These are phyloP conservation scores for Colletotrichum orchidophilum DNA, from an alignment of 2,329 filamentous ascomycete genomes.

Conservation along the genomic window DNA sequence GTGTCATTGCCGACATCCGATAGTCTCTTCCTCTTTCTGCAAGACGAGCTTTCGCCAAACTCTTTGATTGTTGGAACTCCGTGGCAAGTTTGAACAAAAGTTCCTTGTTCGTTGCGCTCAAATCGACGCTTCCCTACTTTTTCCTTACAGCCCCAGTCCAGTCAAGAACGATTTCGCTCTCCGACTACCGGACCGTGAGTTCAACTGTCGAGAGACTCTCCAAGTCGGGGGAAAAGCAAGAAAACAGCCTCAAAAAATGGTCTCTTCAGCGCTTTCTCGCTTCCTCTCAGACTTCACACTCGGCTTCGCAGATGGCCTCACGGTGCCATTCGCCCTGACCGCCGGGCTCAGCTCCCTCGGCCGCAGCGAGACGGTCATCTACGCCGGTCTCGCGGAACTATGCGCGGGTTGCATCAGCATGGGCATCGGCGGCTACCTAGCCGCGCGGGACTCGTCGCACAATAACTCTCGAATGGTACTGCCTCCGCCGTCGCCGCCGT, in stretches of 20 bases:
- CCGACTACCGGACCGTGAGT: background rate
- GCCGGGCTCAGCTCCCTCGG: conserved; percentile 73
- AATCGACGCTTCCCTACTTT: background rate
- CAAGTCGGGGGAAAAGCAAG: background rate
- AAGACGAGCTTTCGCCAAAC: background rate
- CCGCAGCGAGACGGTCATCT: conserved; percentile 69
- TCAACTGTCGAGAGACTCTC: background rate
- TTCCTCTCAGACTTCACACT: conserved; percentile 74
- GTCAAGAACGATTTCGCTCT: background rate
- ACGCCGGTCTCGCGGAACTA: conserved; percentile 75
- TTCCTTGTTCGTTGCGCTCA: background rate
- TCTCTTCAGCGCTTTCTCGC: conserved; percentile 42
- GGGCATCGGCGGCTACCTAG: conserved; percentile 77
- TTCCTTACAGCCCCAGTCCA: background rate
- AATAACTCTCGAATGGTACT: conserved; percentile 1
- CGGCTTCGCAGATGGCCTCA: conserved; percentile 78
- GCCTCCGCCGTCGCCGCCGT: conserved; percentile 28
- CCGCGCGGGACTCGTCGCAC: conserved; percentile 55
- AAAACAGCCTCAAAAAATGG: background rate
- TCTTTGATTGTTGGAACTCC: background rate
- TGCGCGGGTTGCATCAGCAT: conserved; percentile 78
- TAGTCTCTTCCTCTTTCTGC: background rate
- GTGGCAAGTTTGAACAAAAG: background rate
- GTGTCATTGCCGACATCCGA: background rate
- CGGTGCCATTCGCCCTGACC: conserved; percentile 78